A percentile compares a stretch with the other conserved stretches of the same genome.
Evolutionary conservation across 129 eudicot genomes (phyloP).

Genomic region (Flaveria bidentis): DNA sequence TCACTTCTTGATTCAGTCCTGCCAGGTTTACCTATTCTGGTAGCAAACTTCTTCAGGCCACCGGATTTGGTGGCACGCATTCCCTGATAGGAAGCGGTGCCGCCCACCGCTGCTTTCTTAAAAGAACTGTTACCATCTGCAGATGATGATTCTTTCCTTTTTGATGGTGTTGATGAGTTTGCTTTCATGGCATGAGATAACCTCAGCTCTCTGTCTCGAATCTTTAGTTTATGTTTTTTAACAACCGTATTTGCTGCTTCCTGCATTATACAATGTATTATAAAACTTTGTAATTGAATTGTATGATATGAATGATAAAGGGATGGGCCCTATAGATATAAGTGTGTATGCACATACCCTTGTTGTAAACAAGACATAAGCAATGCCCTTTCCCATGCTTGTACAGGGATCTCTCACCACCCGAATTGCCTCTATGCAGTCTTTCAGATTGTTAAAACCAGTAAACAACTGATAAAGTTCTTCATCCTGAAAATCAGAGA

Average conservation of each 20-base stretch:
- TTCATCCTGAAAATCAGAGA: slow-evolving; percentile 59
- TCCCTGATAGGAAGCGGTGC: slow-evolving; percentile 39
- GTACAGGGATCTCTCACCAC: slow-evolving; percentile 85
- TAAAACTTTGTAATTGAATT: not conserved
- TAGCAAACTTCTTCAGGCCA: slow-evolving; percentile 41
- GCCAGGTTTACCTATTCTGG: slow-evolving; percentile 17
- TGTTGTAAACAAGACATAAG: slow-evolving; percentile 83
- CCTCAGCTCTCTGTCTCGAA: slow-evolving; percentile 46
- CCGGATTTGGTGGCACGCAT: slow-evolving; percentile 41
- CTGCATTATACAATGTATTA: slow-evolving; percentile 11
- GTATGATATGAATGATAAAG: not conserved
- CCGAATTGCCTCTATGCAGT: slow-evolving; percentile 85
- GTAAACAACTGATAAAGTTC: slow-evolving; percentile 75
- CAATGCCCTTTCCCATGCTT: slow-evolving; percentile 94
- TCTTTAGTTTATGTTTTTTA: slow-evolving; percentile 44
- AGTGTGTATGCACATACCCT: slow-evolving; percentile 50
- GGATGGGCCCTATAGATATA: not conserved
- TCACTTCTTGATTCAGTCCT: slow-evolving; percentile 32
- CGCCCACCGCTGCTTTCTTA: slow-evolving; percentile 24
- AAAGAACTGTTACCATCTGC: not conserved
- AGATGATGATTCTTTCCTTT: slow-evolving; percentile 22
- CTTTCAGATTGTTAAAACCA: slow-evolving; percentile 59
- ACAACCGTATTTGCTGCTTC: slow-evolving; percentile 47
- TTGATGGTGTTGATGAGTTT: slow-evolving; percentile 27
- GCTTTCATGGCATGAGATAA: slow-evolving; percentile 43